Conservation (phyloP, 2,329 filamentous ascomycete species). For the Aspergillus intermedius region DNA sequence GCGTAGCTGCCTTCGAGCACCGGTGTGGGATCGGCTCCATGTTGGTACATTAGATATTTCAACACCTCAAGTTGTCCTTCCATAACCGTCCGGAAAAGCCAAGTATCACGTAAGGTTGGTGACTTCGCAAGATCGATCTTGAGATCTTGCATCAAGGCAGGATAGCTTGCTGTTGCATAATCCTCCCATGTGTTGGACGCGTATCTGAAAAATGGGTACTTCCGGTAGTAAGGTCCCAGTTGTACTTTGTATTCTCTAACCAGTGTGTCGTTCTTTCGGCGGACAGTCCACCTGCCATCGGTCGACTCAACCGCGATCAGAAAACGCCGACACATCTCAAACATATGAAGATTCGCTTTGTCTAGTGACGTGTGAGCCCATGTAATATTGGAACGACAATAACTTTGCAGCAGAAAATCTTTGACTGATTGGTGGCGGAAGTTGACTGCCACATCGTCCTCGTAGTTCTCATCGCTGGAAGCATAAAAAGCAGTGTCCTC, state of each 20-base stretch:
- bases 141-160: not conserved
- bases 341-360: not conserved
- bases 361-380: not conserved
- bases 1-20: conserved; percentile 7
- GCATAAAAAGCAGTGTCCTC: no score
- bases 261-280: not conserved
- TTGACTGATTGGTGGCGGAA: not conserved
- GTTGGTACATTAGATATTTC: not conserved
- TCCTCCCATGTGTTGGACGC: not conserved
- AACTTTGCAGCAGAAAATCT: not conserved
- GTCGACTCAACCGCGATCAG: not conserved
- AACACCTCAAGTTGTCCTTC: not conserved
- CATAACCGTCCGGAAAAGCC: not conserved
- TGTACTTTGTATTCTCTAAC: not conserved
- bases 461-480: no score
- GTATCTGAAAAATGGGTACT: not conserved
- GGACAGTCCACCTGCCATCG: not conserved
- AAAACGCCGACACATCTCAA: not conserved
- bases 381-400: not conserved
- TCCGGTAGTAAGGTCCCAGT: not conserved
- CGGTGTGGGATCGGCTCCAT: not conserved
- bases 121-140: not conserved
- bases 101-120: not conserved
- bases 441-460: not conserved
- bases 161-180: not conserved